Conservation (phyloP, 768 basidiomycete genomes). For the Pleurotus eryngii region DNA sequence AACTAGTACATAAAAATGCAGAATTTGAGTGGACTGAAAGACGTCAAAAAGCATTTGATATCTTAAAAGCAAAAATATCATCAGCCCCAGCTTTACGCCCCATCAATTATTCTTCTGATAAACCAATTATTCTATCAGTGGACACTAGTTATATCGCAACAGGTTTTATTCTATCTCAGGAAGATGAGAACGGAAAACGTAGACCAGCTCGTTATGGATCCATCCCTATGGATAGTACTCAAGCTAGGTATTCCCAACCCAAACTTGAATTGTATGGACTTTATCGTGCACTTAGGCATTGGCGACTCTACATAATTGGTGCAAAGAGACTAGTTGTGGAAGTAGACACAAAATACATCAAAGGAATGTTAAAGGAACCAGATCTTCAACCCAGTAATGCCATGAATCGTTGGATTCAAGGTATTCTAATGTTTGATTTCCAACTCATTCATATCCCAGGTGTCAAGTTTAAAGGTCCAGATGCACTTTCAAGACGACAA, state of each 20-base stretch:
- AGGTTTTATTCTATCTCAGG: too few relatives aligned
- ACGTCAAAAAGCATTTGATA: slow-evolving; percentile 17
- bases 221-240: slow-evolving; percentile 21
- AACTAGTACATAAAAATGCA: too few relatives aligned
- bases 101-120: too few relatives aligned
- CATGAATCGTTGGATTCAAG: too few relatives aligned
- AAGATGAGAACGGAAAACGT: not conserved
- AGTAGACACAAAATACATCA: not conserved
- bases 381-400: not conserved
- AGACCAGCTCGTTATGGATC: slow-evolving; percentile 25
- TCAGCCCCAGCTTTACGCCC: too few relatives aligned
- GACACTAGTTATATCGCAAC: too few relatives aligned
- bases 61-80: not conserved
- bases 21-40: slow-evolving; percentile 22
- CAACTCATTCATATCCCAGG: slow-evolving; percentile 28
- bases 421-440: too few relatives aligned
- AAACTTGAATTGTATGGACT: slow-evolving; percentile 33
- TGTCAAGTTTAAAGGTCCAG: slow-evolving; percentile 14
- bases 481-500: slow-evolving; percentile 17
- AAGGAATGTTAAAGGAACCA: not conserved
- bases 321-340: slow-evolving; percentile 4
- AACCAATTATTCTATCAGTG: too few relatives aligned
- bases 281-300: slow-evolving; percentile 20
- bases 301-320: slow-evolving; percentile 16
- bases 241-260: slow-evolving; percentile 27